Evolutionary conservation across 164 flowering plant species (phyloP).

Genomic region (Akebia trifoliata): DNA sequence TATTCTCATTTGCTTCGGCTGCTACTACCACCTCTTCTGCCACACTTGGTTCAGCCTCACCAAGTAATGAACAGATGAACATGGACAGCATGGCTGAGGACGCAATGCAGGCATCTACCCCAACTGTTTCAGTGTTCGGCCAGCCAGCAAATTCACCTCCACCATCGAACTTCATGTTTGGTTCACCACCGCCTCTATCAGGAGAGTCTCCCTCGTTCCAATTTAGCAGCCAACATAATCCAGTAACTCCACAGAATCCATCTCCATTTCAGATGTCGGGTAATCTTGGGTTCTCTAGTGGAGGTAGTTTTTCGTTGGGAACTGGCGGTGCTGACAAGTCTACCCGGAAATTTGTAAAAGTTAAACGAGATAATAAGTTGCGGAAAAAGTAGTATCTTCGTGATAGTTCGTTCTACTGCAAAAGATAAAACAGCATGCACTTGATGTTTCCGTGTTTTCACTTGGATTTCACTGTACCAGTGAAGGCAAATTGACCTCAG

Average conservation of each 20-base stretch:
- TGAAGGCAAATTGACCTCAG: not conserved
- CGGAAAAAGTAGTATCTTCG: slow-evolving; percentile 21
- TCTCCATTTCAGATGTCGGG: slow-evolving; percentile 57
- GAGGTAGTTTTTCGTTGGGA: slow-evolving; percentile 36
- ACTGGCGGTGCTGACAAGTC: slow-evolving; percentile 27
- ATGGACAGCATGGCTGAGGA: slow-evolving; percentile 97
- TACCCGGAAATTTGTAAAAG: slow-evolving; percentile 19
- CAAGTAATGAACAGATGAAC: slow-evolving; percentile 65
- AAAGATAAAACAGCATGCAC: not conserved
- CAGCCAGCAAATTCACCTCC: slow-evolving; percentile 37
- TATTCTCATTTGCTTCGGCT: slow-evolving; percentile 46
- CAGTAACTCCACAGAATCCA: slow-evolving; percentile 33
- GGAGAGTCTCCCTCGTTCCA: slow-evolving; percentile 38
- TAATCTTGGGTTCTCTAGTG: slow-evolving; percentile 33
- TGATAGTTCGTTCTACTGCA: not conserved
- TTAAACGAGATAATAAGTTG: slow-evolving; percentile 15
- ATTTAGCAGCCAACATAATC: slow-evolving; percentile 52
- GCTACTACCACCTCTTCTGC: slow-evolving; percentile 27
- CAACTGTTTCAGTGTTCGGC: slow-evolving; percentile 42
- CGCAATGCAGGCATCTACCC: slow-evolving; percentile 42
- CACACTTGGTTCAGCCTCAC: slow-evolving; percentile 35
- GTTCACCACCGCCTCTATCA: slow-evolving; percentile 32
- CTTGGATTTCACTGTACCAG: slow-evolving; percentile 1
- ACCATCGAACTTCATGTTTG: slow-evolving; percentile 37
- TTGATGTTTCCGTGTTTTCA: not conserved